Evolutionary conservation across 164 flowering plant genomes (phyloP), one percentile per base, ranked within the genome.

Genomic region (Chloranthus sessilifolius): DNA sequence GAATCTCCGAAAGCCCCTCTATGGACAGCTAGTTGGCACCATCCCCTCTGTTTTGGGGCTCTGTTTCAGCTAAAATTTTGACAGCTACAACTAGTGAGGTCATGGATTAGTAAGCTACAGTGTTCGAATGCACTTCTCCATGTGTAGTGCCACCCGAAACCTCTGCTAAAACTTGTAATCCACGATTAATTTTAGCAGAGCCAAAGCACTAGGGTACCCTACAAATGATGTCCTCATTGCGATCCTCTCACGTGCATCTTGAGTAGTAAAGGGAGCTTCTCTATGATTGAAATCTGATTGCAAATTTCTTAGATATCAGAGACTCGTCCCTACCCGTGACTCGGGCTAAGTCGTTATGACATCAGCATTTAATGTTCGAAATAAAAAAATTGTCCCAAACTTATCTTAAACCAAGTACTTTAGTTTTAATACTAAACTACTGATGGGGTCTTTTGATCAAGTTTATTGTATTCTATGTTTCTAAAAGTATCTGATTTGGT

Each of bases 231-330:
- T 23, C 28, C 45, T 47, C 40, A 51, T 17, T 28, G 41, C 20
- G 28, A 36, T 45, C 14, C 31, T 29, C 39, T 24, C n/a, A n/a
- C 29, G n/a, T n/a, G n/a, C 17, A 8, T 21, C 25, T 16, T 34
- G 22, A 66, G 57, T 52, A 55, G 53, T 51, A 43, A 60, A 48
- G 53, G 7, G 40, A 48, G 49, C 52, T 31, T 43, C 55, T 65
- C 44, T 35, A 47, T 65, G 64, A 46, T 61, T 57, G 58, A 22
- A 29, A 44, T 43, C 45, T 25, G 50, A 58, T 61, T 16, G 28
- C n/a, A n/a, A 12, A 21, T 27, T 38, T 25, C 20, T 44, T 34
- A 31, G 20, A 34, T 54, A 23, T 7, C n/a, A 42, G 21, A 4
- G 1, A 16, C n/a, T 16, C 27, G 31, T 45, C 6, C 25, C 9